Base-by-base conservation (phyloP, 768 basidiomycete genomes). In the Leccinum imitatum region DNA sequence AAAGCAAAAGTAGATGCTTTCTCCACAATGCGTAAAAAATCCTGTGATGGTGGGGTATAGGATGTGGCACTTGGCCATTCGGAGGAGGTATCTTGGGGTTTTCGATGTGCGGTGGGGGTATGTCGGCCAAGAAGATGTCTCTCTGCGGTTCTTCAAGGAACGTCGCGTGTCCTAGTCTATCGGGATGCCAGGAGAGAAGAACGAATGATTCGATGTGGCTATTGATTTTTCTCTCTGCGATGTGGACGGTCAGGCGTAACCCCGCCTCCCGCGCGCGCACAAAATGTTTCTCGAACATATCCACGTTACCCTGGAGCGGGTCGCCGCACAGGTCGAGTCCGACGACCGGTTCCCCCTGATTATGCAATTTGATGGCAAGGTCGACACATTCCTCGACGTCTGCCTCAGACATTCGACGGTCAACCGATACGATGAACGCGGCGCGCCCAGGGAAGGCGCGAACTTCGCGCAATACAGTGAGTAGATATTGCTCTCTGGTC, bases 291-390 rank as follows among this genome's bases (percentile, higher is more conserved):
- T 71, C 76, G 60, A 89, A 86, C 3, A 67, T 64, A 4, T 73
- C 68, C 69, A 89, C 80, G 63, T 86, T 77, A 0, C 90, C 88
- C 56, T 79, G 78, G 56, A 64, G 68, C 1, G 91, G 91, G 71
- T 92, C 82, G 0, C 92, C 92, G 64, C 91, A 93, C 2, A 95
- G 72, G 72, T 95, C 92, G 3, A 95, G 73, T 4, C 90, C 92
- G 1, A 93, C 87, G 3, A 94, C 77, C 7, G 86, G 77, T 51
- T 85, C 73, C 0, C 90, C 88, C 39, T 79, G 79, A 3, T 69
- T 54, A 59, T 78, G 86, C 58, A 95, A 67, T 58, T 73, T 69
- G 13, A 80, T 77, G 1, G 88, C 88, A 23, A 87, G 71, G 8
- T 76, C 73, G 2, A 93, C 69, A 60, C 85, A 84, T 62, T 91